Conservation (phyloP, 768 basidiomycete genomes). For the Lactifluus subvellereus region DNA sequence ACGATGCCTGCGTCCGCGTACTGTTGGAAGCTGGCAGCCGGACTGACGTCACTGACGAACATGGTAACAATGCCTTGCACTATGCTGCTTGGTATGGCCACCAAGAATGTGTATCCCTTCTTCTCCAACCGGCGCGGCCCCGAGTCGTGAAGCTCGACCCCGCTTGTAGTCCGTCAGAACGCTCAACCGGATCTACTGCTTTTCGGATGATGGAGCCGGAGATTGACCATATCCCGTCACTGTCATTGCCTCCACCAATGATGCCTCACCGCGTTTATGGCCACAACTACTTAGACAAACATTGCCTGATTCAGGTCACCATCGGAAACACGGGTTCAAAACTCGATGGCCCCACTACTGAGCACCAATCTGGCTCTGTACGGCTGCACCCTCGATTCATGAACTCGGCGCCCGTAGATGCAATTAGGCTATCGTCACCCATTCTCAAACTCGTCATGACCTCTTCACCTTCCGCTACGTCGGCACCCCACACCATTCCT, state of each 20-base stretch:
- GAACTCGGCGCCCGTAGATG: conserved; percentile 60
- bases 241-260: conserved; percentile 96
- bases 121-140: conserved; percentile 33
- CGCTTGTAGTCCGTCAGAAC: conserved; percentile 26
- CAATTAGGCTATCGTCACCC: conserved; percentile 63
- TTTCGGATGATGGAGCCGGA: conserved; percentile 50
- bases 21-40: conserved; percentile 76
- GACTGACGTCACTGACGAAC: conserved; percentile 75
- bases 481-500: conserved; percentile 86
- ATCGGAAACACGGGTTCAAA: conserved; percentile 61
- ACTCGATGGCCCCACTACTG: conserved; percentile 17
- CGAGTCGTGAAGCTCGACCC: conserved; percentile 20
- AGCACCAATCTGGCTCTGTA: conserved; percentile 43
- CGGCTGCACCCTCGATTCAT: conserved; percentile 71
- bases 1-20: conserved; percentile 63
- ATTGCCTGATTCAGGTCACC: conserved; percentile 78
- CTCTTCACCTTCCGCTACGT: conserved; percentile 72
- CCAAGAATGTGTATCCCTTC: conserved; percentile 54
- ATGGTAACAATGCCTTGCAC: conserved; percentile 78
- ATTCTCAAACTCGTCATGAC: conserved; percentile 96
- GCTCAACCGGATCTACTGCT: conserved; percentile 26
- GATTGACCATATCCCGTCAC: conserved; percentile 85
- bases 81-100: conserved; percentile 98
- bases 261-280: conserved; percentile 98
- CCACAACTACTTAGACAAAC: conserved; percentile 89